These are phyloP conservation scores for Dendrobium officinale DNA, from an alignment of 106 monocot species.

Conservation along the genomic window DNA sequence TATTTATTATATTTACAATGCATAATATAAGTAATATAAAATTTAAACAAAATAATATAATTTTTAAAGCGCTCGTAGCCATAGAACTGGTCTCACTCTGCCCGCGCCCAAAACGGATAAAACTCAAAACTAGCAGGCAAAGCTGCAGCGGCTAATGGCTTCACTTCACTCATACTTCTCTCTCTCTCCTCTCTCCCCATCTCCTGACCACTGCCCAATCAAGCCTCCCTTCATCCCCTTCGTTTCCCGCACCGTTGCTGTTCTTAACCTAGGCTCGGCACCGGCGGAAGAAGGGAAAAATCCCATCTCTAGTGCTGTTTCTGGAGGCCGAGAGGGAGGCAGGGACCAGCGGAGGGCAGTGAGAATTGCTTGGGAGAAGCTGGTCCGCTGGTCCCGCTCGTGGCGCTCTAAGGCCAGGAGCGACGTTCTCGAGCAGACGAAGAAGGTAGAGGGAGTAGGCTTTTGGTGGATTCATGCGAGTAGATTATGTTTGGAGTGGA, in stretches of 20 bases:
- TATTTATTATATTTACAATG: no score
- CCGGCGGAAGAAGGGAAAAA: slow-evolving; percentile 4
- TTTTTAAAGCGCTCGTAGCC: background rate
- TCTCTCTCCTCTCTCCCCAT: background rate
- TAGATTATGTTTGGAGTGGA: background rate
- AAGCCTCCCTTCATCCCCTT: background rate
- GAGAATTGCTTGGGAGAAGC: slow-evolving; percentile 91
- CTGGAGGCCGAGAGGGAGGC: slow-evolving; percentile 18
- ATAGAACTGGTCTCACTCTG: no score
- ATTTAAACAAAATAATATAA: background rate
- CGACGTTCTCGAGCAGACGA: slow-evolving; percentile 68
- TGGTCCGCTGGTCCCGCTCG: slow-evolving; percentile 93
- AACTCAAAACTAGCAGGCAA: background rate
- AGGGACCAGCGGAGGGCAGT: slow-evolving; percentile 57
- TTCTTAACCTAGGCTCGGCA: slow-evolving; percentile 24
- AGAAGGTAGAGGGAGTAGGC: slow-evolving; percentile 33
- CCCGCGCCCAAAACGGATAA: background rate
- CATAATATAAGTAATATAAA: background rate
- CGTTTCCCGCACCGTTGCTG: slow-evolving; percentile 17
- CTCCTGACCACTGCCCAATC: background rate
- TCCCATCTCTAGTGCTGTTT: background rate
- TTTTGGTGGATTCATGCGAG: background rate
- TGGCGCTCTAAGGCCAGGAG: slow-evolving; percentile 64
- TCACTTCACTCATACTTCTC: background rate
- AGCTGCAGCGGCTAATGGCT: background rate